A percentile compares a stretch with the other conserved stretches of the same genome.
These are phyloP conservation scores for Suhomyces ambrosiae DNA, from an alignment of 1,139 yeast species.

Conservation along the genomic window DNA sequence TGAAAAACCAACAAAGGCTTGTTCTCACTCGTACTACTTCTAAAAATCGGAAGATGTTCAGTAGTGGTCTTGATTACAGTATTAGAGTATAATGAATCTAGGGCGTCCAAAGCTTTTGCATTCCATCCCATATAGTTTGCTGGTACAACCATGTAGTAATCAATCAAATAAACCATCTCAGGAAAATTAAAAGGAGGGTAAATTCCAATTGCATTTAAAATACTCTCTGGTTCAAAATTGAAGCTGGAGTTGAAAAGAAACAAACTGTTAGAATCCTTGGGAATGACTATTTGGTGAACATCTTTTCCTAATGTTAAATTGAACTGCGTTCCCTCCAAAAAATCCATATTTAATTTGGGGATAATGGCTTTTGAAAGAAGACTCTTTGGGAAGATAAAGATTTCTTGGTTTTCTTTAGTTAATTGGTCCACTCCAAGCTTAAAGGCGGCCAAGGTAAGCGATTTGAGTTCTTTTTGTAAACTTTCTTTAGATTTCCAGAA, in stretches of 20 bases:
- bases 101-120: background rate
- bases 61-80: slow-evolving; percentile 3
- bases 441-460: background rate
- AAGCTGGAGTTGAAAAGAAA: slow-evolving; percentile 36
- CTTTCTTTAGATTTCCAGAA: background rate
- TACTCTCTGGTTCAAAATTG: background rate
- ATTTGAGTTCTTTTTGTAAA: background rate
- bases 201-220: slow-evolving; percentile 23
- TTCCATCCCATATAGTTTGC: slow-evolving; percentile 8
- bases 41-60: slow-evolving; percentile 26
- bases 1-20: slow-evolving; percentile 38
- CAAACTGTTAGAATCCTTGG: slow-evolving; percentile 32
- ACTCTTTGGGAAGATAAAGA: slow-evolving; percentile 27
- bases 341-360: slow-evolving; percentile 14
- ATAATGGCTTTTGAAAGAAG: slow-evolving; percentile 20
- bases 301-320: slow-evolving; percentile 14
- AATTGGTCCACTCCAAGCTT: background rate
- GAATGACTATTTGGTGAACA: slow-evolving; percentile 20
- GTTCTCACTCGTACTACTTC: slow-evolving; percentile 22
- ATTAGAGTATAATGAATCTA: background rate
- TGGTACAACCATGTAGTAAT: slow-evolving; percentile 39
- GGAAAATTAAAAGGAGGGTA: slow-evolving; percentile 41
- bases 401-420: slow-evolving; percentile 12
- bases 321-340: slow-evolving; percentile 3
- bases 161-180: slow-evolving; percentile 28